Percentiles rank a stretch among this genome's conserved stretches.
phyloP scores from a whole-genome alignment of 2,329 filamentous ascomycete species.

The Phialophora tarda region DNA sequence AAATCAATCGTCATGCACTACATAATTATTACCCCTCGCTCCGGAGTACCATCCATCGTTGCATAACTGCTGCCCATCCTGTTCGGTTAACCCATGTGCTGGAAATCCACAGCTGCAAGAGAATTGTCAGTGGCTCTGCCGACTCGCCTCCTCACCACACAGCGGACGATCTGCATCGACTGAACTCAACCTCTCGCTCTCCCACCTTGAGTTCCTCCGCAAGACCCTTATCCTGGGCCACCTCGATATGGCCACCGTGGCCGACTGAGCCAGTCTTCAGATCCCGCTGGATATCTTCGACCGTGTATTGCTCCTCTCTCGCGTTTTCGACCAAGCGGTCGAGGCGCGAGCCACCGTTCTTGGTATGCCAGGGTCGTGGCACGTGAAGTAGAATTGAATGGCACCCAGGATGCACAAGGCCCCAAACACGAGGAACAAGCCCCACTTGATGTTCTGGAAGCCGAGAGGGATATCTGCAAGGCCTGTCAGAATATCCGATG shows the following conservation, averaged over 20 bases:
- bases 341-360: constrained; percentile 27
- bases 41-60: no score
- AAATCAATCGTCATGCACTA: not conserved
- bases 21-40: not conserved
- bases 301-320: constrained; percentile 36
- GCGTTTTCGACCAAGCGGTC: constrained; percentile 43
- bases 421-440: constrained; percentile 59
- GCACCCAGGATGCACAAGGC: constrained; percentile 54
- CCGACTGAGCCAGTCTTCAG: constrained; percentile 12
- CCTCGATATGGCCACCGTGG: constrained; percentile 19
- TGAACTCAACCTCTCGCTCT: not conserved
- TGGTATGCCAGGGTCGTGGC: constrained; percentile 40
- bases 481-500: no score
- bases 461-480: constrained; percentile 57
- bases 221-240: constrained; percentile 13
- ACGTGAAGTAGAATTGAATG: constrained; percentile 53
- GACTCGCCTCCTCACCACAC: no score
- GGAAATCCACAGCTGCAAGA: not conserved
- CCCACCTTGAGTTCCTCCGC: constrained; percentile 15
- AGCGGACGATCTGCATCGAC: no score
- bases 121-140: not conserved
- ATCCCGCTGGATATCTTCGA: constrained; percentile 24
- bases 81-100: not conserved
- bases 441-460: constrained; percentile 64
- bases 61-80: not conserved